Conservation (phyloP, 306 rosid genomes). For the Cucurbita pepo region DNA sequence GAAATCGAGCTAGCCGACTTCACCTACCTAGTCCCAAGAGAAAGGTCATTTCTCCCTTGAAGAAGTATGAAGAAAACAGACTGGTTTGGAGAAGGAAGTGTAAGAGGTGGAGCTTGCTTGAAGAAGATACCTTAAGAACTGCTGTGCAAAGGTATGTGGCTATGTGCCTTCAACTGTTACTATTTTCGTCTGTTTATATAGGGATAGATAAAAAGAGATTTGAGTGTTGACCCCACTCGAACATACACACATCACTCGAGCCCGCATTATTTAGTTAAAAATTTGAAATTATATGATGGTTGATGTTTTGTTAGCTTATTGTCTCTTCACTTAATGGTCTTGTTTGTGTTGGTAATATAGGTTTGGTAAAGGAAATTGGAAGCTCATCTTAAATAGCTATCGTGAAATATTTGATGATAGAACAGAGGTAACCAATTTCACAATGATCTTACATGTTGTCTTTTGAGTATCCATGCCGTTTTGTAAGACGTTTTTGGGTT, state of each 20-base stretch:
- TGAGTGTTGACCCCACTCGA: neutral
- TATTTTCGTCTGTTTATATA: neutral
- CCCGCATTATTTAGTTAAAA: neutral
- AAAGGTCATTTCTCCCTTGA: slow-evolving; percentile 28
- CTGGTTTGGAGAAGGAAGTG: slow-evolving; percentile 24
- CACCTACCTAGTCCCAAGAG: slow-evolving; percentile 31
- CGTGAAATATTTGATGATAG: slow-evolving; percentile 41
- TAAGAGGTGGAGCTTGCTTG: slow-evolving; percentile 50
- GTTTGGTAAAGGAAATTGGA: slow-evolving; percentile 76
- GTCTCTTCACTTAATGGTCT: neutral
- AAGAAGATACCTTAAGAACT: slow-evolving; percentile 55
- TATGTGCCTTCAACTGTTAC: slow-evolving; percentile 4
- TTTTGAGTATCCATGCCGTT: neutral
- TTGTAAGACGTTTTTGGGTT: slow-evolving; percentile 1
- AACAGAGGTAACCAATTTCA: slow-evolving; percentile 39
- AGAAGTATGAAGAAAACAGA: slow-evolving; percentile 10
- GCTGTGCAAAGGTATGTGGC: slow-evolving; percentile 47
- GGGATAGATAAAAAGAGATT: neutral
- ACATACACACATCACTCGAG: neutral
- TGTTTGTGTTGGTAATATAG: slow-evolving; percentile 22
- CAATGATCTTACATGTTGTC: neutral
- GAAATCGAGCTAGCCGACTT: neutral
- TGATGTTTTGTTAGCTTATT: neutral
- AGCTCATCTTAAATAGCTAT: slow-evolving; percentile 27
- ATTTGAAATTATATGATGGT: neutral